Conservation (phyloP, 495 filamentous ascomycete genomes). For the Penicillium nucicola region DNA sequence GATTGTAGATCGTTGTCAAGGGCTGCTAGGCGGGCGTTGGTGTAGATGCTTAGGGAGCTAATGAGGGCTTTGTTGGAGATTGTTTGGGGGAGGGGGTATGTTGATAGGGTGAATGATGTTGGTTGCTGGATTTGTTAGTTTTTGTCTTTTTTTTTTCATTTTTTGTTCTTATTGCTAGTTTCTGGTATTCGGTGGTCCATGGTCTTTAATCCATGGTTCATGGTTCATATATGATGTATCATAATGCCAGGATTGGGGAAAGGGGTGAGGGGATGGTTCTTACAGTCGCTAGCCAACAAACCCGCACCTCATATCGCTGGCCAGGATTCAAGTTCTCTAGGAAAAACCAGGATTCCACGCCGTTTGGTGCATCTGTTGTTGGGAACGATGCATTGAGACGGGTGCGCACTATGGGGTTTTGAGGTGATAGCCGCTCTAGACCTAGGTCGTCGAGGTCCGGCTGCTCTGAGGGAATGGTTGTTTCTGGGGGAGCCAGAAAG, state of each 20-base stretch:
- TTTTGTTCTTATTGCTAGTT: no score
- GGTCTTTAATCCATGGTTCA: no score
- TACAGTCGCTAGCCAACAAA: constrained; percentile 95
- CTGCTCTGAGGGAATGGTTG: constrained; percentile 50
- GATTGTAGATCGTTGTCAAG: constrained; percentile 12
- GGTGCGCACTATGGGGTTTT: constrained; percentile 52
- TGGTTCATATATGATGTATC: neutral
- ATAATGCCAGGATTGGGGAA: neutral
- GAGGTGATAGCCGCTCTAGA: constrained; percentile 61
- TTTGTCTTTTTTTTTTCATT: neutral
- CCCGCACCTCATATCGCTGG: constrained; percentile 84
- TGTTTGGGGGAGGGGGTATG: constrained; percentile 55
- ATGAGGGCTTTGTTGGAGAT: constrained; percentile 60
- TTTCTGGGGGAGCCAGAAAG: constrained; percentile 66
- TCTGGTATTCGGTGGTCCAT: no score
- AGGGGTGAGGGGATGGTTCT: constrained; percentile 27
- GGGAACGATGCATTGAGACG: constrained; percentile 66
- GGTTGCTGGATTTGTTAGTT: constrained; percentile 64
- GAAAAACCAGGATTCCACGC: constrained; percentile 74
- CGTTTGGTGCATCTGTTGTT: constrained; percentile 45
- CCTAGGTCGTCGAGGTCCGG: constrained; percentile 62
- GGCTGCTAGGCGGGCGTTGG: constrained; percentile 44
- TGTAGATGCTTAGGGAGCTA: constrained; percentile 61
- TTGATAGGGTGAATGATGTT: constrained; percentile 69
- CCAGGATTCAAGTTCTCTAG: constrained; percentile 69